Base-by-base conservation (phyloP, 1,284 basidiomycete genomes). In the Apiotrichum montevideense region DNA sequence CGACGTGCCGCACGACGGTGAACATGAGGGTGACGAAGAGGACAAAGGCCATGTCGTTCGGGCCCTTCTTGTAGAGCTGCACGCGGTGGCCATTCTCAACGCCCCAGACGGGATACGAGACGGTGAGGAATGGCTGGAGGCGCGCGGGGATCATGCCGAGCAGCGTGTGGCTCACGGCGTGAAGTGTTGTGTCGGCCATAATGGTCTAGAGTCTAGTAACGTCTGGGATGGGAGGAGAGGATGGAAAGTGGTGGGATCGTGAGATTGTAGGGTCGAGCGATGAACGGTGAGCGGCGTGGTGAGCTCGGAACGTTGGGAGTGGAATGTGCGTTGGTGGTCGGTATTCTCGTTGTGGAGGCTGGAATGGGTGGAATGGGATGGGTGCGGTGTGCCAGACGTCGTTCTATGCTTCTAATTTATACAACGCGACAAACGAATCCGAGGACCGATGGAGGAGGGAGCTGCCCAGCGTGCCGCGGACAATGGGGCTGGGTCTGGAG, bases 11-110 rank as follows among this genome's bases (percentile, higher is more conserved):
- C 39, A 88, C 73, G 44, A 88, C 64, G 15, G 90, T 90, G 81
- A 93, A 87, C 57, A 84, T 77, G 7, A 86, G 81, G 56, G 91
- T 88, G 75, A 83, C 85, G 14, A 85, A 81, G 52, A 90, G 74
- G 57, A 90, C 80, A 63, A 90, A 74, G 66, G 84, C 88, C 11
- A 83, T 74, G 72, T 95, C 91, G 54, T 83, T 81, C 21, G 78
- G 77, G 10, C 90, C 90, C 44, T 83, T 84, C 55, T 70, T 79
- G 72, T 88, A 92, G 6, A 70, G 57, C 50, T 56, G 66, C 5
- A 44, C 49, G 40, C 42, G 47, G 44, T 42, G 29, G 39, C 52
- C 55, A 37, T 51, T 43, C 48, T 55, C 56, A 6, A 29, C 35
- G 35, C 52, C 41, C 89, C 86, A 47, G 14, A 81, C 80, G 33